These are phyloP conservation scores for Huntiella decipiens DNA, from an alignment of 2,329 filamentous ascomycete species.

Conservation along the genomic window DNA sequence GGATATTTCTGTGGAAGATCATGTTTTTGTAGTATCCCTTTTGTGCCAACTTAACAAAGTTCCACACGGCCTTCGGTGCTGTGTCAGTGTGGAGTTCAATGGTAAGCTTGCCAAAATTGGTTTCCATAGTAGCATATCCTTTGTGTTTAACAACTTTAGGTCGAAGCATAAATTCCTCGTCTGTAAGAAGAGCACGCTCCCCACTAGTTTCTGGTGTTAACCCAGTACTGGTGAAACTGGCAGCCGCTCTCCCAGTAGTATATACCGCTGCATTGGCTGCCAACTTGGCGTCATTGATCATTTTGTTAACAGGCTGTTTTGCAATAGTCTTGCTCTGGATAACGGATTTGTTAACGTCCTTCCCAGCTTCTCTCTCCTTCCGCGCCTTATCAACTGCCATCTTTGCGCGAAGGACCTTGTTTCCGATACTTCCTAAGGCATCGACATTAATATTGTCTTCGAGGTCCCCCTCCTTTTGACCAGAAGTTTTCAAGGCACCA, in stretches of 20 bases:
- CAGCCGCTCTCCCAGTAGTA: conserved; percentile 78
- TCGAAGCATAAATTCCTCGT: conserved; percentile 94
- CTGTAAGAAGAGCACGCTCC: conserved; percentile 67
- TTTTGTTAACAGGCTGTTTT: conserved; percentile 14
- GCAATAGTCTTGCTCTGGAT: conserved; percentile 17
- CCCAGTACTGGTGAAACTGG: conserved; percentile 88
- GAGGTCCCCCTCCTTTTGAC: conserved; percentile 48
- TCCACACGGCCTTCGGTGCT: conserved; percentile 89
- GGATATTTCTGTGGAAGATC: conserved; percentile 81
- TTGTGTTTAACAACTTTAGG: conserved; percentile 75
- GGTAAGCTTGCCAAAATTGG: conserved; percentile 67
- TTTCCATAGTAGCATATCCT: conserved; percentile 79
- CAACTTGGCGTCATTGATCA: conserved; percentile 36
- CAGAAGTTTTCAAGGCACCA: conserved; percentile 45
- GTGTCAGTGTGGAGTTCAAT: conserved; percentile 81
- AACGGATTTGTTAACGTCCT: conserved; percentile 32
- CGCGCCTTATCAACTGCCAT: conserved; percentile 85
- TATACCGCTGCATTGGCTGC: conserved; percentile 77
- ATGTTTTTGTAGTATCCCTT: conserved; percentile 78
- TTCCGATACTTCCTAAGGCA: conserved; percentile 57
- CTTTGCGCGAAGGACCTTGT: conserved; percentile 79
- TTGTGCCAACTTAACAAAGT: conserved; percentile 75
- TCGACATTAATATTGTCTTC: conserved; percentile 56
- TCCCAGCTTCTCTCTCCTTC: conserved; percentile 45
- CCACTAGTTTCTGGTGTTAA: conserved; percentile 79